Evolutionary conservation across 1,284 basidiomycete genomes (phyloP).

Genomic region (Erythrobasidium hasegawianum): DNA sequence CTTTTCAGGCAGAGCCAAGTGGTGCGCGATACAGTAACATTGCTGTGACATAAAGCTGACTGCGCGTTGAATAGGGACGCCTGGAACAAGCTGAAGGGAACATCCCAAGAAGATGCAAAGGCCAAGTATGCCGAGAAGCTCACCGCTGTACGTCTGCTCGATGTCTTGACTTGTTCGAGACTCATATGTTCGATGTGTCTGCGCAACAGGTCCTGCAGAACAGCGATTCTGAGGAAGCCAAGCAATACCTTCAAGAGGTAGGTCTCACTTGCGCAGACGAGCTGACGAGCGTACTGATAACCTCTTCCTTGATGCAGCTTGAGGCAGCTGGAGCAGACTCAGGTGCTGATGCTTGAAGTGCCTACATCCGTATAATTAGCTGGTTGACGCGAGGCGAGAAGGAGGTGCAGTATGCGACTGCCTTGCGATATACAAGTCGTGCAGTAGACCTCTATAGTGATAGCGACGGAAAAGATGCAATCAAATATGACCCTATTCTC

Average conservation of each 20-base stretch:
- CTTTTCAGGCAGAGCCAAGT: conserved; percentile 77
- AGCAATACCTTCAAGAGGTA: conserved; percentile 40
- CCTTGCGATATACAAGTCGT: too few relatives aligned
- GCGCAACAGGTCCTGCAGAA: conserved; percentile 39
- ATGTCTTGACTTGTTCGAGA: too few relatives aligned
- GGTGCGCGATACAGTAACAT: conserved; percentile 54
- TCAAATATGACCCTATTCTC: background rate
- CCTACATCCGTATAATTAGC: too few relatives aligned
- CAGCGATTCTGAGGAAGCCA: conserved; percentile 36
- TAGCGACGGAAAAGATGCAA: too few relatives aligned
- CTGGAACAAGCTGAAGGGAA: conserved; percentile 71
- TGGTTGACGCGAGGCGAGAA: too few relatives aligned
- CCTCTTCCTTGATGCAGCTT: too few relatives aligned
- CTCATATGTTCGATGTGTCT: too few relatives aligned
- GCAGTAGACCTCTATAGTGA: too few relatives aligned
- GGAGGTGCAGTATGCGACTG: too few relatives aligned
- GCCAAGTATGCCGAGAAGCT: conserved; percentile 70
- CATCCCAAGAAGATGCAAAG: conserved; percentile 66
- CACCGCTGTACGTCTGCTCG: conserved; percentile 62
- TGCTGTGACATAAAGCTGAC: background rate
- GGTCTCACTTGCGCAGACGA: background rate
- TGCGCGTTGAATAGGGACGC: conserved; percentile 62
- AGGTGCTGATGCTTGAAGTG: background rate
- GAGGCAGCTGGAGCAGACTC: conserved; percentile 7
- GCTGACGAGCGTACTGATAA: too few relatives aligned